Conservation (phyloP, 768 basidiomycete species). For the Zangia roseola region DNA sequence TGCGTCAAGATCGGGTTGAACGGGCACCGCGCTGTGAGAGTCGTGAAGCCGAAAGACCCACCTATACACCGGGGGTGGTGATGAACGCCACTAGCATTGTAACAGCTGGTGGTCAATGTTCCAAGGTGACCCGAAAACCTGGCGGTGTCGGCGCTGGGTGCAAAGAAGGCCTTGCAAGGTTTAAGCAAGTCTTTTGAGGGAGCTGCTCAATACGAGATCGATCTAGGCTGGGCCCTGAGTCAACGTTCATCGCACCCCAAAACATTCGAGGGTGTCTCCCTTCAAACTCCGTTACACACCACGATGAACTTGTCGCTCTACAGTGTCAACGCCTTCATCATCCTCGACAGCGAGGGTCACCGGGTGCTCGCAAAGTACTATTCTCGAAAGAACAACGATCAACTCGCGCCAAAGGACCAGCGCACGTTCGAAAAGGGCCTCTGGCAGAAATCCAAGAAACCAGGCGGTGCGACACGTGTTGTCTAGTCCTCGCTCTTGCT, state of each 20-base stretch:
- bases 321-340: conserved; percentile 80
- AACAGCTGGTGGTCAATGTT: too few species aligned
- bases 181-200: conserved; percentile 35
- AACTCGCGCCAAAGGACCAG: conserved; percentile 77
- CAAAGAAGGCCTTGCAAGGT: conserved; percentile 57
- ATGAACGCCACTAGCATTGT: too few species aligned
- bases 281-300: conserved; percentile 23
- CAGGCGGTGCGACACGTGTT: conserved; percentile 62
- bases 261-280: conserved; percentile 8
- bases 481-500: neutral
- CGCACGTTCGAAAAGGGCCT: conserved; percentile 93
- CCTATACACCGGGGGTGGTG: conserved; percentile 48
- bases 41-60: conserved; percentile 24
- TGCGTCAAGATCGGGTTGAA: conserved; percentile 36
- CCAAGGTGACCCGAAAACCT: neutral
- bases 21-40: too few species aligned
- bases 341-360: conserved; percentile 94
- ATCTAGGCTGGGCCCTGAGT: conserved; percentile 10
- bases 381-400: conserved; percentile 62
- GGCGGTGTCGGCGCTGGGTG: conserved; percentile 42
- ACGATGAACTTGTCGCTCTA: conserved; percentile 81
- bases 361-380: conserved; percentile 97
- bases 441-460: conserved; percentile 93
- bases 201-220: conserved; percentile 6
- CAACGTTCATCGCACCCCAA: conserved; percentile 15